phyloP scores from a whole-genome alignment of 2,329 filamentous ascomycete genomes.

The Talaromyces sp. region DNA sequence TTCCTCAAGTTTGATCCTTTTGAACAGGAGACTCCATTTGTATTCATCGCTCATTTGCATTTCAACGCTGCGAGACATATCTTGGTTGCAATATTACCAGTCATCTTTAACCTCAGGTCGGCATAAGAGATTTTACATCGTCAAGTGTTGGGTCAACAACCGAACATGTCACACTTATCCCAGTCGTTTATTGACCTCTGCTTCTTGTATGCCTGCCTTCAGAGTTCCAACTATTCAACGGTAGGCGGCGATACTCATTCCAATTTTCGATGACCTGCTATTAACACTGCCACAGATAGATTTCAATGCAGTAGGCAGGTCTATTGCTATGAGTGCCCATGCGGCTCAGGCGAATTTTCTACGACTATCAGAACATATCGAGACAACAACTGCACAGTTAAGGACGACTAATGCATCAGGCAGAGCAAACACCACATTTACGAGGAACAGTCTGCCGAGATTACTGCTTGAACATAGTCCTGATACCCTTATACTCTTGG shows the following conservation, averaged over 20 bases:
- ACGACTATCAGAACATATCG: constrained; percentile 25
- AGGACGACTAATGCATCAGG: neutral
- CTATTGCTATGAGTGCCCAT: constrained; percentile 28
- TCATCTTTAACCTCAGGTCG: neutral
- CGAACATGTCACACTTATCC: neutral
- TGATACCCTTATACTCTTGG: neutral
- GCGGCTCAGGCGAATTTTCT: constrained; percentile 37
- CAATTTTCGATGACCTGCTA: neutral
- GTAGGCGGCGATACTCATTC: constrained; percentile 21
- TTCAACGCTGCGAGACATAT: neutral
- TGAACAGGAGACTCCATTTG: too few species aligned
- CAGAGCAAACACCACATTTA: neutral
- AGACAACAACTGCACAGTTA: constrained; percentile 5
- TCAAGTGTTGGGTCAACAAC: neutral
- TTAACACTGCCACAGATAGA: constrained; percentile 27
- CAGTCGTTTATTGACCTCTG: constrained; percentile 19
- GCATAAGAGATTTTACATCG: neutral
- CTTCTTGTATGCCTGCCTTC: constrained; percentile 40
- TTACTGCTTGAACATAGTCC: neutral
- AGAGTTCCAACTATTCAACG: constrained; percentile 32
- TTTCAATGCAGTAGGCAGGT: constrained; percentile 30
- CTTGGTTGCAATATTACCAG: neutral
- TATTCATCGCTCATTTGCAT: neutral
- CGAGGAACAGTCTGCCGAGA: neutral
- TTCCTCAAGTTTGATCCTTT: neutral